Base-by-base conservation (phyloP, 305 asterid genomes). In the Lippia alba region DNA sequence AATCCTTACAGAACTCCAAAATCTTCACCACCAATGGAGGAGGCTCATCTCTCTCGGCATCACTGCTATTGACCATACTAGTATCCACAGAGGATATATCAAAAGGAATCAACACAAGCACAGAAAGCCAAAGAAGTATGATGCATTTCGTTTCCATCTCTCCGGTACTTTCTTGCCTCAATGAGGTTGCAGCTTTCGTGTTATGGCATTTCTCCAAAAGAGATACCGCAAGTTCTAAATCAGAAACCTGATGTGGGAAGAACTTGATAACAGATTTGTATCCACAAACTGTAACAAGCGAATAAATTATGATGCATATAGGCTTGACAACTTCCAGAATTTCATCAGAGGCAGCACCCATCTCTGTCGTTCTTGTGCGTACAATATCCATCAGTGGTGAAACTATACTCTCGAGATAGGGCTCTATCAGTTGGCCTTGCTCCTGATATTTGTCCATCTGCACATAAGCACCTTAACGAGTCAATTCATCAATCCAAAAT, bases 381-480 rank as follows among this genome's bases (percentile, higher is more conserved):
- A 91, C 85, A 71, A 91, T 82, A 66, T 61, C 86, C 97, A 94
- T 91, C 70, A 94, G 81, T 14, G 99, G 97, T 12, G 89, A 77
- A 76, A 94, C 89, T 66, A 94, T 91, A 69, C 82, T 81, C 88
- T 89, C 96, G 0, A 94, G 93, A 81, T 94, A 94, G 39, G 99
- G 99, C 85, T 94, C 99, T 72, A 94, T 51, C 58, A 94, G 81
- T 76, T 94, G 95, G 63, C 99, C 97, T 81, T 94, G 97, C 82
- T 94, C 93, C 84, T 94, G 99, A 81, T 94, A 91, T 79, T 85
- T 89, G 89, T 91, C 99, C 97, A 90, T 80, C 99, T 94, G 87
- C 85, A 80, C 62, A 69, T 16, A 55, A 70, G 32, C 70, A 67
- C 14, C 50, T 76, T 36, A 41, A 36, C 45, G 57, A 58, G 60